phyloP scores from a whole-genome alignment of 176 grass and related monocot species.

The Canna indica region DNA sequence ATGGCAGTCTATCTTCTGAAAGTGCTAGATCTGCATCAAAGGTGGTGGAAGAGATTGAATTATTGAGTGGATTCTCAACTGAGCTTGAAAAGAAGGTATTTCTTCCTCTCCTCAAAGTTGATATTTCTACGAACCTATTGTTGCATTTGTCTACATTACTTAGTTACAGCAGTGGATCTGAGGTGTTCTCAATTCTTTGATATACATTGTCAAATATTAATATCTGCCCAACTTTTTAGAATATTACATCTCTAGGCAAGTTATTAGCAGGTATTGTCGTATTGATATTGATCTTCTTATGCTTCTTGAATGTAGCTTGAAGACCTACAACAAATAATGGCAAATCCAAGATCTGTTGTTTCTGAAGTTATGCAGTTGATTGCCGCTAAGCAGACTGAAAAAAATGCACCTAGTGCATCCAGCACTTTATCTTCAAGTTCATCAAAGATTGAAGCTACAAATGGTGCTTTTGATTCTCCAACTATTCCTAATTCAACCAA shows the following conservation, averaged over 20 bases:
- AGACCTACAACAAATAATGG: conserved; percentile 64
- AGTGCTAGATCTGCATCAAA: conserved; percentile 32
- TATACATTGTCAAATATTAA: not conserved
- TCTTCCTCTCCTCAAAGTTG: not conserved
- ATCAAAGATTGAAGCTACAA: conserved; percentile 54
- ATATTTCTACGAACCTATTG: not conserved
- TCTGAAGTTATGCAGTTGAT: conserved; percentile 38
- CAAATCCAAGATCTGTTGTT: conserved; percentile 33
- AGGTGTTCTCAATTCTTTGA: not conserved
- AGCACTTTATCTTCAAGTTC: conserved; percentile 47
- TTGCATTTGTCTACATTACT: not conserved
- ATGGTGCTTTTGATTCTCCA: conserved; percentile 60
- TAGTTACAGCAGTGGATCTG: not conserved
- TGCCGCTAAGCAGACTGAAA: conserved; percentile 26
- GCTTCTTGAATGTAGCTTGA: conserved; percentile 50
- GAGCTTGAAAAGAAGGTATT: conserved; percentile 99
- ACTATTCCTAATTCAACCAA: conserved; percentile 54
- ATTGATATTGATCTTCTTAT: not conserved
- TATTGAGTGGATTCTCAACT: conserved; percentile 52
- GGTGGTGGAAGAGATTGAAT: conserved; percentile 58
- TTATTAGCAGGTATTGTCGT: not conserved
- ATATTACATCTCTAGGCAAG: conserved; percentile 16
- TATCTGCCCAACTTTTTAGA: conserved; percentile 2
- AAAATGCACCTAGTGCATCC: conserved; percentile 23
- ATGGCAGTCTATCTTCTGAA: conserved; percentile 15